These are phyloP conservation scores for Ascosphaera pollenicola DNA, from an alignment of 2,329 filamentous ascomycete species.

Conservation along the genomic window DNA sequence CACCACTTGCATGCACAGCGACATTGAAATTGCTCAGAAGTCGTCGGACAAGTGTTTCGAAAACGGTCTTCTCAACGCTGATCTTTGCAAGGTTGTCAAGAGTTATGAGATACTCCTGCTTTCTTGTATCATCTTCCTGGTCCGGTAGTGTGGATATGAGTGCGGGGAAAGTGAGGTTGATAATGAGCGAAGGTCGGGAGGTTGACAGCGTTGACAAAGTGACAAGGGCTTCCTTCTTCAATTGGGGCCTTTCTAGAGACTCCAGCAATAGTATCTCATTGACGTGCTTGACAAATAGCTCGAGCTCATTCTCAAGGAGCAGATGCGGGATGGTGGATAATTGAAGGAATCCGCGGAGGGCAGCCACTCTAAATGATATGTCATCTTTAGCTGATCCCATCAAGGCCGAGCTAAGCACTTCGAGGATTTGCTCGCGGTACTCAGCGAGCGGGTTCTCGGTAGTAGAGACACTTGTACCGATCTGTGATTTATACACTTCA, in stretches of 20 bases:
- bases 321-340: slow-evolving; percentile 24
- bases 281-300: slow-evolving; percentile 32
- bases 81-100: slow-evolving; percentile 43
- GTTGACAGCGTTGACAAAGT: slow-evolving; percentile 38
- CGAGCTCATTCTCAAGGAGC: slow-evolving; percentile 29
- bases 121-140: slow-evolving; percentile 23
- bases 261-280: slow-evolving; percentile 39
- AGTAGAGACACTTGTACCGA: slow-evolving; percentile 29
- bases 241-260: slow-evolving; percentile 30
- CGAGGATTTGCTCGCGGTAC: slow-evolving; percentile 29
- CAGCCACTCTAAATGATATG: slow-evolving; percentile 26
- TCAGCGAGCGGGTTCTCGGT: slow-evolving; percentile 11
- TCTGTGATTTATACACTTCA: slow-evolving; percentile 19
- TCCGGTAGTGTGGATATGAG: slow-evolving; percentile 44
- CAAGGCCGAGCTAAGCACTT: slow-evolving; percentile 32
- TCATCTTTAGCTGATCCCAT: slow-evolving; percentile 31
- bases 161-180: slow-evolving; percentile 42
- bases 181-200: slow-evolving; percentile 37
- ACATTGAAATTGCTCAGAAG: slow-evolving; percentile 40
- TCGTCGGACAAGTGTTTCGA: slow-evolving; percentile 39
- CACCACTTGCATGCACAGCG: slow-evolving; percentile 25
- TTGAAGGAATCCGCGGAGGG: slow-evolving; percentile 24
- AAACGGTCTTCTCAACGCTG: slow-evolving; percentile 37
- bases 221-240: slow-evolving; percentile 35
- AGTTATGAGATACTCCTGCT: slow-evolving; percentile 27